Conservation (phyloP, 768 basidiomycete genomes). For the Collybia sordida region DNA sequence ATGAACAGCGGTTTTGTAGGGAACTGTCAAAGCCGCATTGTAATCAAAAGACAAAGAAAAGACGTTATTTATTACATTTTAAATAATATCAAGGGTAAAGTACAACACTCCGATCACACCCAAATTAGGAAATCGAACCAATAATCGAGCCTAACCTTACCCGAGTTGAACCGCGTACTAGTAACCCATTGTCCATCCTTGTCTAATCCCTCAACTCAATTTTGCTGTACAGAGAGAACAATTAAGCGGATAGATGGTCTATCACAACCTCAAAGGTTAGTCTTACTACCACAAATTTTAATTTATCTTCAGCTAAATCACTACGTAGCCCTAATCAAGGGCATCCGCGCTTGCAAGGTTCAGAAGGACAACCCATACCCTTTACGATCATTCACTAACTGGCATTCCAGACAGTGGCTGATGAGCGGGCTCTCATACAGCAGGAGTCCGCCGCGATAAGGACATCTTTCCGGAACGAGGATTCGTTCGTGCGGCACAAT, state of each 20-base stretch:
- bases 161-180: neutral
- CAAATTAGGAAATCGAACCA: neutral
- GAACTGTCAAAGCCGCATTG: neutral
- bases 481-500: slow-evolving; percentile 92
- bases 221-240: neutral
- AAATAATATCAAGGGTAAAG: too few species aligned
- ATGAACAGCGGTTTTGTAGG: neutral
- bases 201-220: neutral
- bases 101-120: neutral
- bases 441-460: slow-evolving; percentile 97
- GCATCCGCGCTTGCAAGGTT: slow-evolving; percentile 96
- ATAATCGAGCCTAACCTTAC: neutral
- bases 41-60: neutral
- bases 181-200: neutral
- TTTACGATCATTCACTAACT: slow-evolving; percentile 5
- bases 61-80: too few species aligned
- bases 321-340: slow-evolving; percentile 88
- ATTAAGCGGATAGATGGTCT: slow-evolving; percentile 52
- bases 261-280: slow-evolving; percentile 85
- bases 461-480: slow-evolving; percentile 96
- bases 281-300: slow-evolving; percentile 4
- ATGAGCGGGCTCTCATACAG: slow-evolving; percentile 95
- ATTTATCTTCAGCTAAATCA: slow-evolving; percentile 21
- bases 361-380: slow-evolving; percentile 9
- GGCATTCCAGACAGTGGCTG: slow-evolving; percentile 83